These are phyloP conservation scores for Tolypocladium nubicola DNA, from an alignment of 2,329 filamentous ascomycete species.

Conservation along the genomic window DNA sequence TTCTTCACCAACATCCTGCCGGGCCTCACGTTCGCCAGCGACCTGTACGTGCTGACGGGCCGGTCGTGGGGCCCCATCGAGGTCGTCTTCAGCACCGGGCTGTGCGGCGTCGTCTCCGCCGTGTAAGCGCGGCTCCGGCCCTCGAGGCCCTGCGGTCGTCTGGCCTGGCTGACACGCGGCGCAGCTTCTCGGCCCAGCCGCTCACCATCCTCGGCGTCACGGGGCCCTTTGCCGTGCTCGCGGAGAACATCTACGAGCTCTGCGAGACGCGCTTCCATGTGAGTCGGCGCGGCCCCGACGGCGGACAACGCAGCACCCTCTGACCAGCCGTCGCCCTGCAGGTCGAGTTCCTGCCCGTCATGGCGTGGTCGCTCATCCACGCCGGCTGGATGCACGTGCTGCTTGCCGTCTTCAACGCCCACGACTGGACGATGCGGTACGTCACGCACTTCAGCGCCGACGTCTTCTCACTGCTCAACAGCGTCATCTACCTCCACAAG, in stretches of 20 bases:
- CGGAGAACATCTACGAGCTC: slow-evolving; percentile 53
- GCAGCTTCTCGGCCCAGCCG: slow-evolving; percentile 46
- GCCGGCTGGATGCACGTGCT: slow-evolving; percentile 55
- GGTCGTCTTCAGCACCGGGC: slow-evolving; percentile 54
- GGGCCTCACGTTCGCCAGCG: slow-evolving; percentile 57
- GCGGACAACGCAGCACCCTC: no score
- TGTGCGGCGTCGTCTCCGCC: slow-evolving; percentile 53
- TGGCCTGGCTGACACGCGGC: background rate
- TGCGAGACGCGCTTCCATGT: slow-evolving; percentile 45
- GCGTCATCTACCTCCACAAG: slow-evolving; percentile 60
- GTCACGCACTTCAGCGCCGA: slow-evolving; percentile 57
- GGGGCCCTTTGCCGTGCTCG: slow-evolving; percentile 56
- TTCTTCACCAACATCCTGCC: slow-evolving; percentile 59
- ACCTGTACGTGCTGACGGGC: slow-evolving; percentile 51
- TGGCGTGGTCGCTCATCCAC: slow-evolving; percentile 59
- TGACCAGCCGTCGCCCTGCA: slow-evolving; percentile 10
- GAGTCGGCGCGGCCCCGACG: slow-evolving; percentile 6
- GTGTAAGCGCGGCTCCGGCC: slow-evolving; percentile 24
- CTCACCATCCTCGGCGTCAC: slow-evolving; percentile 56
- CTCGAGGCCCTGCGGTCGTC: no score
- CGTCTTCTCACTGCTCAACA: slow-evolving; percentile 57
- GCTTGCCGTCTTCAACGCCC: slow-evolving; percentile 55
- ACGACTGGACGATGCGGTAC: slow-evolving; percentile 62
- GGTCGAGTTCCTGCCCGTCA: slow-evolving; percentile 53
- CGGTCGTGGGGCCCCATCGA: slow-evolving; percentile 56